Percentiles rank a stretch among this genome's conserved stretches.
These are phyloP conservation scores for Phaeosphaeria sp. DNA, from an alignment of 2,329 filamentous ascomycete genomes.

Conservation along the genomic window DNA sequence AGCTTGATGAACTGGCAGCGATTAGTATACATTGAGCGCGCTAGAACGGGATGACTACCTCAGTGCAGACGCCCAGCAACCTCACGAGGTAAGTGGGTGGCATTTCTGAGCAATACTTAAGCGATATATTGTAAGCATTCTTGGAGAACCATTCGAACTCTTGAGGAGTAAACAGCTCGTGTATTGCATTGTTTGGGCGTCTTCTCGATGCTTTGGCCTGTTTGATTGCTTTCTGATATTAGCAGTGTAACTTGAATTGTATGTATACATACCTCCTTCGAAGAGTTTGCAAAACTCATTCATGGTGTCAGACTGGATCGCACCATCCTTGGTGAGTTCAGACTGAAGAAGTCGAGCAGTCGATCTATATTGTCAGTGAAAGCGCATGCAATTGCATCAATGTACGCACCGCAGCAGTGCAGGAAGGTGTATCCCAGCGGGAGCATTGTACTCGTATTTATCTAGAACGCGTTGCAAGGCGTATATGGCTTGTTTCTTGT, in stretches of 20 bases:
- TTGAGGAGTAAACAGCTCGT: slow-evolving; percentile 60
- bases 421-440: slow-evolving; percentile 64
- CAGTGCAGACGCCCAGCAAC: slow-evolving; percentile 58
- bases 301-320: slow-evolving; percentile 33
- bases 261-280: slow-evolving; percentile 53
- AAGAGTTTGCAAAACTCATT: slow-evolving; percentile 64
- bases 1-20: slow-evolving; percentile 50
- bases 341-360: slow-evolving; percentile 55
- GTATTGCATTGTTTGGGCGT: slow-evolving; percentile 51
- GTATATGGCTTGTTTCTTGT: slow-evolving; percentile 65
- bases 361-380: slow-evolving; percentile 40
- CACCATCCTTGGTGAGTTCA: slow-evolving; percentile 48
- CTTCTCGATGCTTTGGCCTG: slow-evolving; percentile 54
- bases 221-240: slow-evolving; percentile 53
- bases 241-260: slow-evolving; percentile 29
- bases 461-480: slow-evolving; percentile 68
- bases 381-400: neutral
- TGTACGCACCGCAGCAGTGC: slow-evolving; percentile 67
- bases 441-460: slow-evolving; percentile 58
- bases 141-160: slow-evolving; percentile 87
- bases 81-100: slow-evolving; percentile 61
- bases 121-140: slow-evolving; percentile 79
- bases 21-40: neutral
- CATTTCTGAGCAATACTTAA: slow-evolving; percentile 68
- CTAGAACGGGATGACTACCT: slow-evolving; percentile 35